These are phyloP conservation scores for Zymoseptoria passerinii DNA, from an alignment of 2,329 filamentous ascomycete genomes.

Conservation along the genomic window DNA sequence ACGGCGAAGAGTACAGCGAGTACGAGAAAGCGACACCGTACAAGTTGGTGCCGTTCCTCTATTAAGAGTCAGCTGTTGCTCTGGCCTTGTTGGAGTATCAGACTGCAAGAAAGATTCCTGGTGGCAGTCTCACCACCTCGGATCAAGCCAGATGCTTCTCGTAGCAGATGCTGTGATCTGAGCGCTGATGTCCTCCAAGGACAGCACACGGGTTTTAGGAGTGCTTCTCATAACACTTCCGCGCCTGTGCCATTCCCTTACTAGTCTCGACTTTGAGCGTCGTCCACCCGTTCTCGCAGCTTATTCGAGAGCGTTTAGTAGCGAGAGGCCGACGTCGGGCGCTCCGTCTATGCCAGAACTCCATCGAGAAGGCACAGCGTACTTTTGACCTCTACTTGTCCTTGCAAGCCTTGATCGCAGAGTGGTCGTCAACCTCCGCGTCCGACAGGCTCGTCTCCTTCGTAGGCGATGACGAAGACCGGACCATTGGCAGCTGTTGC, in stretches of 20 bases:
- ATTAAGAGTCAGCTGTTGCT: conserved; percentile 3
- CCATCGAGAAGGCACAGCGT: conserved; percentile 1
- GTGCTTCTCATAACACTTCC: conserved; percentile 1
- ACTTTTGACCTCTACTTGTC: conserved; percentile 2
- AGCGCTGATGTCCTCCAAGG: background rate
- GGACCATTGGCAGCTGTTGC: background rate
- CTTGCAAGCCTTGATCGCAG: background rate
- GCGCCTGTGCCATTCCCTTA: background rate
- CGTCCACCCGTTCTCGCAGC: background rate
- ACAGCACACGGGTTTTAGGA: background rate
- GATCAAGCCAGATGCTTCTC: background rate
- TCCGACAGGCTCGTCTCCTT: background rate
- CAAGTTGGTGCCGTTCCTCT: conserved; percentile 31
- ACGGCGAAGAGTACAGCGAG: conserved; percentile 32
- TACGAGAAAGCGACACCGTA: conserved; percentile 34
- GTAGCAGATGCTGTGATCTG: background rate
- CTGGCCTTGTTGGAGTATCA: background rate
- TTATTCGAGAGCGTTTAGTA: background rate
- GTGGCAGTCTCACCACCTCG: too few relatives aligned
- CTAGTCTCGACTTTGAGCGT: conserved; percentile 1
- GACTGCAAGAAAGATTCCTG: too few relatives aligned
- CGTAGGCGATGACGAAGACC: background rate
- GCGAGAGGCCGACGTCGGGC: background rate
- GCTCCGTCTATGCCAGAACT: background rate
- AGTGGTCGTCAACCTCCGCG: conserved; percentile 2